Percentiles rank a stretch among this genome's conserved stretches.
Evolutionary conservation across 352 stramenopile species (phyloP).

Genomic region (Stramenopiles sp.): DNA sequence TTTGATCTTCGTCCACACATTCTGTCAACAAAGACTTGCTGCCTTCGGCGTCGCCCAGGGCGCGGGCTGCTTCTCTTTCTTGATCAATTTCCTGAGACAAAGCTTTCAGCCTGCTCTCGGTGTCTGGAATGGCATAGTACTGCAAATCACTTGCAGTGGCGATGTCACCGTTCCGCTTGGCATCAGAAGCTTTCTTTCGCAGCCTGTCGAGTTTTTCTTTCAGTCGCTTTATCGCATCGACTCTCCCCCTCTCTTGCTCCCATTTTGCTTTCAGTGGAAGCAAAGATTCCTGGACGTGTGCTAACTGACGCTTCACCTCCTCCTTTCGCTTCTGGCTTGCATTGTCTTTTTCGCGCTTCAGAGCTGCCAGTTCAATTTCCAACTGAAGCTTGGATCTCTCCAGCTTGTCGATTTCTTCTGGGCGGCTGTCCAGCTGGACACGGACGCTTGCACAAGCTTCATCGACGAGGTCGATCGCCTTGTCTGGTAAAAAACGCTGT

Average conservation of each 20-base stretch:
- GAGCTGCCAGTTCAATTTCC: conserved; percentile 76
- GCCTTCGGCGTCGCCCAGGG: background rate
- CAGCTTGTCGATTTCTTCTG: conserved; percentile 84
- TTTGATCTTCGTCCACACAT: conserved; percentile 69
- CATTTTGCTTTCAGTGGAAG: conserved; percentile 64
- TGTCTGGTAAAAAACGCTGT: conserved; percentile 70
- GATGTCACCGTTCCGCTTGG: conserved; percentile 77
- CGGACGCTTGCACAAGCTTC: conserved; percentile 70
- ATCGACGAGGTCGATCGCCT: conserved; percentile 81
- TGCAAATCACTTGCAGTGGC: conserved; percentile 81
- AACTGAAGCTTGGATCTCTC: conserved; percentile 79
- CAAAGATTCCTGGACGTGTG: conserved; percentile 66
- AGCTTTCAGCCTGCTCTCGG: conserved; percentile 53
- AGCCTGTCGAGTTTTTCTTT: conserved; percentile 74
- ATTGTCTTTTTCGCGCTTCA: conserved; percentile 76
- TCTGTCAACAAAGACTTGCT: conserved; percentile 62
- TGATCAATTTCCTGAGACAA: conserved; percentile 39
- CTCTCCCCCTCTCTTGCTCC: conserved; percentile 64
- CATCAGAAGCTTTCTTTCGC: conserved; percentile 75
- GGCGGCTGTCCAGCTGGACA: conserved; percentile 77
- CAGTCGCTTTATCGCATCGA: conserved; percentile 71
- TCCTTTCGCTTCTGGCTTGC: conserved; percentile 67
- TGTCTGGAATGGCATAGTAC: conserved; percentile 76
- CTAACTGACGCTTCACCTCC: conserved; percentile 68
- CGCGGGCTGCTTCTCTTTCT: conserved; percentile 22